Evolutionary conservation across 2,329 filamentous ascomycete genomes (phyloP).

Genomic region (Albophoma yamanashiensis): DNA sequence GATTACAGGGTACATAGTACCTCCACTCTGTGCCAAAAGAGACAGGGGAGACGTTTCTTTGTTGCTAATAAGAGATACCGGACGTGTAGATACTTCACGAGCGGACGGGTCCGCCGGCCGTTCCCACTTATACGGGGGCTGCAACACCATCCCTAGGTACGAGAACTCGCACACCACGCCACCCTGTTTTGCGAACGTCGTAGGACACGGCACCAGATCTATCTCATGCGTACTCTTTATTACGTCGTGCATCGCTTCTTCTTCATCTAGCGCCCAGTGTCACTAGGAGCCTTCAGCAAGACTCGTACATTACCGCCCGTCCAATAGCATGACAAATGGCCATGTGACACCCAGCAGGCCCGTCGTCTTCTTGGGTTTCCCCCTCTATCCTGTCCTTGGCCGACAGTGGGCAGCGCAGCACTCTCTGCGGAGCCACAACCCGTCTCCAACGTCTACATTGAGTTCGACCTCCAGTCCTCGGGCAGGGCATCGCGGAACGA

Average conservation of each 20-base stretch:
- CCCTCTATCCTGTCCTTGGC: neutral
- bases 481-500: conserved; percentile 24
- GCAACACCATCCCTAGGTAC: too few species aligned
- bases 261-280: neutral
- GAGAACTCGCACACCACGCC: neutral
- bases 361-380: neutral
- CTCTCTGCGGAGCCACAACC: neutral
- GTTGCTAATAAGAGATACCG: too few species aligned
- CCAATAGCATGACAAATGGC: neutral
- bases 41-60: too few species aligned
- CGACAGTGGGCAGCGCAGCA: neutral
- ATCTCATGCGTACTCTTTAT: neutral
- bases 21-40: too few species aligned
- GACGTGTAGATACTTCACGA: too few species aligned
- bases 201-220: neutral
- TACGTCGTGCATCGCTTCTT: neutral
- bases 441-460: neutral
- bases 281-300: neutral
- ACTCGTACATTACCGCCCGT: neutral
- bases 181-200: neutral
- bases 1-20: too few species aligned
- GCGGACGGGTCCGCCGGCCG: neutral
- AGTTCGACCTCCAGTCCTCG: conserved; percentile 8
- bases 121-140: neutral
- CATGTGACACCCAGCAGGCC: neutral